Conservation (phyloP, 2,329 filamentous ascomycete species). For the Ascocoryne sarcoides region DNA sequence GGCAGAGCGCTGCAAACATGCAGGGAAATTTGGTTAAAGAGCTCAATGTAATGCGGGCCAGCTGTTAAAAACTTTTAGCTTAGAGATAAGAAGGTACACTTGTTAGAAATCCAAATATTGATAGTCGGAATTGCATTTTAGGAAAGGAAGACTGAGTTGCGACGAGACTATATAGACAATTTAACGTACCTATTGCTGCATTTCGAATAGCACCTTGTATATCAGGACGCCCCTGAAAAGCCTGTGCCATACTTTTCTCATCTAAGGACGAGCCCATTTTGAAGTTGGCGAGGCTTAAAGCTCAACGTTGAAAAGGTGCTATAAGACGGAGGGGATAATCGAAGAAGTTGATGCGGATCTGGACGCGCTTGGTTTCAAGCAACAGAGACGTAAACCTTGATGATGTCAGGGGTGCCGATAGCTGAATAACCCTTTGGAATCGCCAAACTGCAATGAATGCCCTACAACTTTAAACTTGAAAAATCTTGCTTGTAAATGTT, state of each 20-base stretch:
- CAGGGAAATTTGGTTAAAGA: constrained; percentile 29
- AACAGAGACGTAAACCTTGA: background rate
- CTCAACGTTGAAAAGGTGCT: background rate
- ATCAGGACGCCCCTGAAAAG: constrained; percentile 26
- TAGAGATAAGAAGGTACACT: too few species aligned
- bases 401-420: background rate
- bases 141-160: too few species aligned
- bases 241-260: constrained; percentile 22
- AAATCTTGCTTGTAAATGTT: too few species aligned
- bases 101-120: too few species aligned
- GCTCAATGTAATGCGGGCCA: constrained; percentile 25
- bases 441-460: too few species aligned
- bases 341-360: background rate
- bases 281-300: background rate
- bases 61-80: constrained; percentile 10
- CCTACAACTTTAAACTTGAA: too few species aligned
- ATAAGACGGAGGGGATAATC: background rate
- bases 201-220: constrained; percentile 25
- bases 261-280: constrained; percentile 12
- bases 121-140: too few species aligned
- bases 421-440: too few species aligned
- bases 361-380: background rate
- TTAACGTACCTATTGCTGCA: constrained; percentile 27
- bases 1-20: constrained; percentile 17
- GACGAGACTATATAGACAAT: too few species aligned